These are phyloP conservation scores for Stephania cephalantha DNA, from an alignment of 164 flowering plant genomes.

Conservation along the genomic window DNA sequence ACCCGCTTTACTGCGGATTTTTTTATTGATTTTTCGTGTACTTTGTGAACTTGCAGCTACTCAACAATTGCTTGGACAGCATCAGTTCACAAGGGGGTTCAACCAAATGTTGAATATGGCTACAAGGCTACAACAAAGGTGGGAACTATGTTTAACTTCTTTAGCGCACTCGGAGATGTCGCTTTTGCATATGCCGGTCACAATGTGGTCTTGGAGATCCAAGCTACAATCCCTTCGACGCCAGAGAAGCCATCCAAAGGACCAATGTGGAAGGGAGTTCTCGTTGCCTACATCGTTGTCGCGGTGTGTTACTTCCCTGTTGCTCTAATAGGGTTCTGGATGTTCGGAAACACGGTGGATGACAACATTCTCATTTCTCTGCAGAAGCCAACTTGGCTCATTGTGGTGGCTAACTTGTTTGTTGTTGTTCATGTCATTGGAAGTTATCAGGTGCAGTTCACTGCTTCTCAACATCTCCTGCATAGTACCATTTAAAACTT, in stretches of 20 bases:
- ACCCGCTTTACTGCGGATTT: neutral
- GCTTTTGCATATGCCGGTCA: constrained; percentile 72
- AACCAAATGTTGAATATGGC: constrained; percentile 31
- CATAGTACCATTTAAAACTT: too few species aligned
- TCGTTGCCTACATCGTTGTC: constrained; percentile 42
- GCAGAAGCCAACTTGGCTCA: constrained; percentile 49
- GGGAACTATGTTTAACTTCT: constrained; percentile 36
- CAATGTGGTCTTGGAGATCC: constrained; percentile 69
- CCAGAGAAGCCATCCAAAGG: constrained; percentile 53
- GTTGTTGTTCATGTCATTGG: constrained; percentile 56
- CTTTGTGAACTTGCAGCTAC: constrained; percentile 28
- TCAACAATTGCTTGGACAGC: constrained; percentile 57
- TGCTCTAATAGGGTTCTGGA: constrained; percentile 42
- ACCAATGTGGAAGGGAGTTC: constrained; percentile 64
- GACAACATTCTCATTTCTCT: constrained; percentile 53
- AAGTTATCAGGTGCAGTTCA: constrained; percentile 49
- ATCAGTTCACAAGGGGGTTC: constrained; percentile 35
- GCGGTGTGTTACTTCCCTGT: constrained; percentile 55
- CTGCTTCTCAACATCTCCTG: neutral
- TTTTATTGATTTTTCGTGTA: neutral
- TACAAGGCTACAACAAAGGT: constrained; percentile 20
- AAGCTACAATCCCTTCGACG: constrained; percentile 64
- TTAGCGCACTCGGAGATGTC: constrained; percentile 50
- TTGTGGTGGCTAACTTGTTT: constrained; percentile 50
- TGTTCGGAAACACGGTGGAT: constrained; percentile 43